Percentiles rank a stretch among this genome's conserved stretches.
These are phyloP conservation scores for Entomortierella parvispora DNA, from an alignment of 192 early-diverging fungal species.

Conservation along the genomic window DNA sequence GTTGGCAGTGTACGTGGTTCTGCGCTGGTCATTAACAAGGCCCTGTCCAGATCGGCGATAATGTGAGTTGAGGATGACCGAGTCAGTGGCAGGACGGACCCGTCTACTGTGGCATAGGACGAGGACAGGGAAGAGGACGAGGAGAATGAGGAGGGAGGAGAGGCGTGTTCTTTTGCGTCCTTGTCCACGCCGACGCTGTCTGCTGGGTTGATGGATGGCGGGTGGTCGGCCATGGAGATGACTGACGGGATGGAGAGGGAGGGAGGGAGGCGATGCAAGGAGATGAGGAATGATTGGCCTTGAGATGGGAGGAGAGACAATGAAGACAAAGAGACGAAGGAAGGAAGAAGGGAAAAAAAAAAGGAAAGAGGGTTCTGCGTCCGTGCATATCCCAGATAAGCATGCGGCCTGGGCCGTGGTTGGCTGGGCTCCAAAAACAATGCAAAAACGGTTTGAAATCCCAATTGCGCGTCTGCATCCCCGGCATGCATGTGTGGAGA, in stretches of 20 bases:
- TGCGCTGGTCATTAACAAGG: not conserved
- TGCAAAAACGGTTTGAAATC: not conserved
- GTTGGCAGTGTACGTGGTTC: not conserved
- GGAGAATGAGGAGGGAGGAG: not conserved
- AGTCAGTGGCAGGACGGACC: too few relatives aligned
- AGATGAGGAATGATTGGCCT: too few relatives aligned
- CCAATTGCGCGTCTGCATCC: too few relatives aligned
- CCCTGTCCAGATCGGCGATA: not conserved
- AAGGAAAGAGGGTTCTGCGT: not conserved
- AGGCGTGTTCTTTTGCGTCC: not conserved
- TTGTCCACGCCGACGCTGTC: not conserved
- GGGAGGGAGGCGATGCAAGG: not conserved
- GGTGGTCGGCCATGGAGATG: not conserved
- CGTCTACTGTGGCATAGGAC: too few relatives aligned
- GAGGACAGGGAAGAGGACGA: not conserved
- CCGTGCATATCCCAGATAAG: not conserved
- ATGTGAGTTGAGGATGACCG: too few relatives aligned
- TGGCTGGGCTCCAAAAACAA: not conserved
- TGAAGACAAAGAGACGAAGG: too few relatives aligned
- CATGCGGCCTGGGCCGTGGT: not conserved
- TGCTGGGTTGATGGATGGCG: not conserved
- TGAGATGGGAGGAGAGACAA: too few relatives aligned
- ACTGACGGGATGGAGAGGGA: not conserved
- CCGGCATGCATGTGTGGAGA: too few relatives aligned
- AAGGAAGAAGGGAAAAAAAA: not conserved